Base-by-base conservation (phyloP, 2,329 filamentous ascomycete species). In the Ascochyta rabiei region DNA sequence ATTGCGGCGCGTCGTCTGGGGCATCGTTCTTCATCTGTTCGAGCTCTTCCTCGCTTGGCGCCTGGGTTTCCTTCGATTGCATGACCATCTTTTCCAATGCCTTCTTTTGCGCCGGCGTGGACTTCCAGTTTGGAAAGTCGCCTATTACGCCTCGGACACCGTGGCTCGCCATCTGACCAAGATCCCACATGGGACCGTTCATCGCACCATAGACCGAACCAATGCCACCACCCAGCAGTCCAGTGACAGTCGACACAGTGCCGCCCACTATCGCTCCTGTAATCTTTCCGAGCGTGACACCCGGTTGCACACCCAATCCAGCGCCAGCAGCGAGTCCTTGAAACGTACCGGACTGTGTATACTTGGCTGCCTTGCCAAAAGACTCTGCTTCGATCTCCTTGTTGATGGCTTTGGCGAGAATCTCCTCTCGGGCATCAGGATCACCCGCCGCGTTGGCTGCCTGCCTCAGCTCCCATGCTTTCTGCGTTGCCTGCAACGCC, bases 381-480 rank as follows among this genome's bases (percentile, higher is more conserved):
- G 72, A 75, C 44, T 76, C 74, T 2, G 75, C 74, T 59, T 77
- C 74, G 37, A 77, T 75, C 40, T 75, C 72, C 48, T 75, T 75
- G 56, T 76, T 73, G 57, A 77, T 68, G 18, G 74, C 74, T 59
- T 75, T 72, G 2, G 71, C 73, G 8, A 76, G 68, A 15, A 75
- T 72, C 48, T 75, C 67, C 62, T 77, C 71, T 47, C 75, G 68
- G 41, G 70, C 75, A 41, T 75, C 57, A 9, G 75, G 67, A 48
- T 77, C 73, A 21, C 69, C 73, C 2, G 74, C 73, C n/a, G 64
- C 75, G 45, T 73, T 70, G 21, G 75, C 75, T 38, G 75, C 75
- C 63, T 77, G 73, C 38, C 71, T 65, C n/a, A 75, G 47, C 2
- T 77, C 73, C 62, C 69, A 74, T 2, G 75, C 75, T 40, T 77